These are phyloP conservation scores for Pascua sp. DNA, from an alignment of 1,284 basidiomycete genomes.

Conservation along the genomic window DNA sequence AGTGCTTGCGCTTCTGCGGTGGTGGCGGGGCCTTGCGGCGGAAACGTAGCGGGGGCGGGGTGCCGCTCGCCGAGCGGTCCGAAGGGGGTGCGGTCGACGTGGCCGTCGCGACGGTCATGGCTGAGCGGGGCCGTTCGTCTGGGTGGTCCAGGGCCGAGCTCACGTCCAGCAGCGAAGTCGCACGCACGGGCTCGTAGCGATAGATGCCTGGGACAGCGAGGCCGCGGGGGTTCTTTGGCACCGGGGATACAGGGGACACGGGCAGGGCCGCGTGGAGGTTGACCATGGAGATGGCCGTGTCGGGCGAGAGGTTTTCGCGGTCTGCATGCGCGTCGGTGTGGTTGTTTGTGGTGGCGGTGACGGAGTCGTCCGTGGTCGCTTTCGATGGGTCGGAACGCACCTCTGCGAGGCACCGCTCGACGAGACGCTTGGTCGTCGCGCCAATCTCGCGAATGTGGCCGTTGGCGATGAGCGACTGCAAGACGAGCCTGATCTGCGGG, in stretches of 20 bases:
- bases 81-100: conserved; percentile 3
- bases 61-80: conserved; percentile 9
- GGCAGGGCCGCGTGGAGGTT: conserved; percentile 10
- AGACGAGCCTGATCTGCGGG: conserved; percentile 74
- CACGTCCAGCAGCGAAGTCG: conserved; percentile 40
- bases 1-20: conserved; percentile 16
- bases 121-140: conserved; percentile 1
- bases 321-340: neutral
- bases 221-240: neutral
- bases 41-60: conserved; percentile 7
- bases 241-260: neutral
- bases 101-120: neutral
- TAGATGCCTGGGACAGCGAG: neutral
- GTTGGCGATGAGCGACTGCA: conserved; percentile 74
- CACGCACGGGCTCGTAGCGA: conserved; percentile 31
- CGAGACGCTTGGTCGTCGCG: conserved; percentile 81
- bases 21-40: conserved; percentile 39
- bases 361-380: neutral
- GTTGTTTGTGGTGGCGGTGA: neutral
- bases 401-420: conserved; percentile 74
- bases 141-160: conserved; percentile 24
- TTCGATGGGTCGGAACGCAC: neutral
- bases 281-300: conserved; percentile 10
- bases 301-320: conserved; percentile 6
- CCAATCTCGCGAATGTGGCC: conserved; percentile 75